A percentile compares a stretch with the other conserved stretches of the same genome.
phyloP scores from a whole-genome alignment of 139 green algal species.

The Tetradesmus lagerheimii region DNA sequence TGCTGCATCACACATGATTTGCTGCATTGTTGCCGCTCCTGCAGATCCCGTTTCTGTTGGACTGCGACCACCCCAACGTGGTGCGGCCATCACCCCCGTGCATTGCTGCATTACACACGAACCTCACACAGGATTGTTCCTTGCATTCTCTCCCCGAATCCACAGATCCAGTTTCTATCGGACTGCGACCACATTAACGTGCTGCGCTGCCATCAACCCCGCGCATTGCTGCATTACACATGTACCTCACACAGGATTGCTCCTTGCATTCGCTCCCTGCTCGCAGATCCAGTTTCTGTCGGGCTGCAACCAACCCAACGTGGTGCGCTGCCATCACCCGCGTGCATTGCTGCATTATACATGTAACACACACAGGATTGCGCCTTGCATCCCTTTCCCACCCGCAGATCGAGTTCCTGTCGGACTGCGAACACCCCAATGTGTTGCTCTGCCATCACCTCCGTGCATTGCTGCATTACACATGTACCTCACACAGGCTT shows the following conservation, averaged over 20 bases:
- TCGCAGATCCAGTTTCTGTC: neutral
- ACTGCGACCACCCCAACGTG: constrained; percentile 72
- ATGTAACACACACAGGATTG: too few relatives aligned
- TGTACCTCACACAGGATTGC: too few relatives aligned
- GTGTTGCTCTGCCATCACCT: constrained; percentile 93
- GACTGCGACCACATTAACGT: constrained; percentile 97
- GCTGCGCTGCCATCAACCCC: constrained; percentile 91
- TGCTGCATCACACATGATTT: too few relatives aligned
- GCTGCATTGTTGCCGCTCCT: constrained; percentile 44
- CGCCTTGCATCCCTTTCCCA: constrained; percentile 31
- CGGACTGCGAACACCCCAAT: constrained; percentile 96
- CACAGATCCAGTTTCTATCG: constrained; percentile 86
- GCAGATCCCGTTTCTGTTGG: constrained; percentile 72
- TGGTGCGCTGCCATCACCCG: constrained; percentile 82
- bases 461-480: too few relatives aligned
- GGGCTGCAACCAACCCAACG: constrained; percentile 65
- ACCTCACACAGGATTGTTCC: too few relatives aligned
- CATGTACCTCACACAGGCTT: too few relatives aligned
- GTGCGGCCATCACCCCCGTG: constrained; percentile 69
- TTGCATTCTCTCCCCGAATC: constrained; percentile 46
- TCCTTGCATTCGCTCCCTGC: too few relatives aligned
- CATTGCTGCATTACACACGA: too few relatives aligned
- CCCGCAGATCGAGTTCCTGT: constrained; percentile 85
- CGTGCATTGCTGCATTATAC: too few relatives aligned
- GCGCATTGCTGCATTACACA: too few relatives aligned